Evolutionary conservation across 108 stramenopile genomes (phyloP).

Genomic region (Aurantiochytrium sp.): DNA sequence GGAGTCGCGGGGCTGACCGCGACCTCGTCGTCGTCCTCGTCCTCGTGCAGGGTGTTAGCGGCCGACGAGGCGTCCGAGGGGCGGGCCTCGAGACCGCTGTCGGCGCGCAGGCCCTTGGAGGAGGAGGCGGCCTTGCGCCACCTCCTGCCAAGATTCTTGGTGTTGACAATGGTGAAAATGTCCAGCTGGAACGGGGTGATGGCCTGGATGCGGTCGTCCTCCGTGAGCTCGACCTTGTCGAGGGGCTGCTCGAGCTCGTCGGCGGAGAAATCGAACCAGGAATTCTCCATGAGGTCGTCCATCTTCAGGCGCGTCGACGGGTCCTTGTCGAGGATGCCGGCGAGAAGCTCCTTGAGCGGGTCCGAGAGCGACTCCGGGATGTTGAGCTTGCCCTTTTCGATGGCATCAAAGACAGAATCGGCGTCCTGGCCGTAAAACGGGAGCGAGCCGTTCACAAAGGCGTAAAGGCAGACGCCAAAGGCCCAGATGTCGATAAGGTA

Average conservation of each 20-base stretch:
- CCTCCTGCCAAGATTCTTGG: neutral
- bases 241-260: neutral
- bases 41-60: too few relatives aligned
- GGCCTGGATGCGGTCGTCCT: neutral
- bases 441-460: neutral
- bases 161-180: neutral
- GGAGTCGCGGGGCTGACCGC: too few relatives aligned
- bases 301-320: conserved; percentile 63
- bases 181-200: neutral
- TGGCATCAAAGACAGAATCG: neutral
- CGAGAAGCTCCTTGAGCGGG: conserved; percentile 52
- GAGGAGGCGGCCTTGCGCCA: neutral
- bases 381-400: neutral
- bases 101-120: neutral
- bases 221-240: neutral
- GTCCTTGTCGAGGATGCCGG: conserved; percentile 63
- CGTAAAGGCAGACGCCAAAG: conserved; percentile 15
- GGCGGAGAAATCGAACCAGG: neutral
- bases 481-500: conserved; percentile 4
- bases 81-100: neutral
- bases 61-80: too few relatives aligned
- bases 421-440: neutral
- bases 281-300: neutral
- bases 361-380: neutral
- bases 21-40: too few relatives aligned